Evolutionary conservation across 2,329 filamentous ascomycete species (phyloP).

Genomic region (Amesomyces nigricolor): DNA sequence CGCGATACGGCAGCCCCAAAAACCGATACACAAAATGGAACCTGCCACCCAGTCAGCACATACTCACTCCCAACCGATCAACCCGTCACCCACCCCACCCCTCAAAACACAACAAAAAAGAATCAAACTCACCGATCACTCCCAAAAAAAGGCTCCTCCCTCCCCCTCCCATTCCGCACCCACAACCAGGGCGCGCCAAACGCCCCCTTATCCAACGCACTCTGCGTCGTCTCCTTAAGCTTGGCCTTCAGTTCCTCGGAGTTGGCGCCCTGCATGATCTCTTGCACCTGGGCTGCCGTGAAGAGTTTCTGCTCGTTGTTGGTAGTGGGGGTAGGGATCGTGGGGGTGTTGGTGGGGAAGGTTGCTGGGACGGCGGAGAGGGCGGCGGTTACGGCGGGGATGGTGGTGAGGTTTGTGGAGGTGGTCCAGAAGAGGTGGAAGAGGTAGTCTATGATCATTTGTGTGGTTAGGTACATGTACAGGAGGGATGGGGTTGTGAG

Average conservation of each 20-base stretch:
- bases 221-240: constrained; percentile 52
- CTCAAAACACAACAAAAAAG: not conserved
- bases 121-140: constrained; percentile 54
- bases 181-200: constrained; percentile 75
- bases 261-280: constrained; percentile 49
- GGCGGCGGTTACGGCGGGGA: constrained; percentile 29
- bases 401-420: constrained; percentile 47
- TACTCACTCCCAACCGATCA: no score
- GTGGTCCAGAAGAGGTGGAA: constrained; percentile 60
- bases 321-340: not conserved
- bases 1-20: constrained; percentile 54
- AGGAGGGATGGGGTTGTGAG: constrained; percentile 40
- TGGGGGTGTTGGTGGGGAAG: not conserved
- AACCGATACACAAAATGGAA: constrained; percentile 65
- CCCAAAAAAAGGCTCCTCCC: constrained; percentile 63
- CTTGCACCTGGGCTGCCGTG: constrained; percentile 43
- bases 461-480: no score
- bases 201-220: constrained; percentile 59
- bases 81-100: not conserved
- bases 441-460: constrained; percentile 46
- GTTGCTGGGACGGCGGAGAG: constrained; percentile 12
- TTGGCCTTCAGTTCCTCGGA: constrained; percentile 39
- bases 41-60: constrained; percentile 33
- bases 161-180: constrained; percentile 53
- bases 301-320: constrained; percentile 37